These are phyloP conservation scores for Xylariaceae sp. DNA, from an alignment of 2,329 filamentous ascomycete genomes.

Conservation along the genomic window DNA sequence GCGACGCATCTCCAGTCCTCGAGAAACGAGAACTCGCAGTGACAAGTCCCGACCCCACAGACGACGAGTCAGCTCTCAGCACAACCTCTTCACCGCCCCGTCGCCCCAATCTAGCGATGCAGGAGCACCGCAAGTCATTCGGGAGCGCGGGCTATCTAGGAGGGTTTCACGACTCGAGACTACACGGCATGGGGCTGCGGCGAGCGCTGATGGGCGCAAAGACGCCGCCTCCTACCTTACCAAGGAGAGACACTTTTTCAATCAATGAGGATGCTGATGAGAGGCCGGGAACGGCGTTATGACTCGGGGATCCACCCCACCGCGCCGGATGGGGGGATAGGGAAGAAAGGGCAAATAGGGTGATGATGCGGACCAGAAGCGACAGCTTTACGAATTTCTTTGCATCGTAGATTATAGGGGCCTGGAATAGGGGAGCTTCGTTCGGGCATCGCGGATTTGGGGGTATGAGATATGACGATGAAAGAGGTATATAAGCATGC, in stretches of 20 bases:
- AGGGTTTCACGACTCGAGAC: constrained; percentile 26
- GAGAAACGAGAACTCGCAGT: background rate
- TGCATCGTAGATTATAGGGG: too few relatives aligned
- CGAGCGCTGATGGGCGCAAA: constrained; percentile 18
- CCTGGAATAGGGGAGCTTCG: too few relatives aligned
- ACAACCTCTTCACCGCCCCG: background rate
- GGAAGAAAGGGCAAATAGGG: too few relatives aligned
- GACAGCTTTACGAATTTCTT: too few relatives aligned
- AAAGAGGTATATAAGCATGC: too few relatives aligned
- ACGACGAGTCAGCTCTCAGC: constrained; percentile 1
- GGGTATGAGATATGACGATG: too few relatives aligned
- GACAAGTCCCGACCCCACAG: constrained; percentile 9
- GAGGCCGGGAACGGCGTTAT: too few relatives aligned
- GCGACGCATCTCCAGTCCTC: background rate
- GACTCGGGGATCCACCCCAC: too few relatives aligned
- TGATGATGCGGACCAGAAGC: too few relatives aligned
- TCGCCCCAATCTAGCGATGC: background rate
- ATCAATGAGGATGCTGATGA: too few relatives aligned
- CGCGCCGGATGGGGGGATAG: too few relatives aligned
- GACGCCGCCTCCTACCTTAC: constrained; percentile 8
- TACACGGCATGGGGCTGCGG: constrained; percentile 22
- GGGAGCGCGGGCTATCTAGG: constrained; percentile 30
- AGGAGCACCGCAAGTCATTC: constrained; percentile 24
- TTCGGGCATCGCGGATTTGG: too few relatives aligned
- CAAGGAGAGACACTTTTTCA: background rate